Conservation (phyloP, 495 filamentous ascomycete genomes). For the Xanthoparmelia taractica region DNA sequence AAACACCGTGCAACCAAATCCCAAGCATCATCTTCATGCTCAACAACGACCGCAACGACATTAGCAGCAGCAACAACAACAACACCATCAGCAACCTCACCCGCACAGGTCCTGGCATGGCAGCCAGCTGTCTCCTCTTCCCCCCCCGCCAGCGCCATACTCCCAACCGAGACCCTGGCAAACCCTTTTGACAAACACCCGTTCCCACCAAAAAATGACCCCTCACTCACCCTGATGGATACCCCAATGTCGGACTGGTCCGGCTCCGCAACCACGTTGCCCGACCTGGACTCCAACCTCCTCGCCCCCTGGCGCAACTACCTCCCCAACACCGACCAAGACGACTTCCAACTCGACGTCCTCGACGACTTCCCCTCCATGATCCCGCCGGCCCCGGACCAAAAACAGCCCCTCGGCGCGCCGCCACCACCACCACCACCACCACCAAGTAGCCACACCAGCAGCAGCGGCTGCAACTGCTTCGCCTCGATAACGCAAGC, state of each 20-base stretch:
- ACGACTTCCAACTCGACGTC: too few relatives aligned
- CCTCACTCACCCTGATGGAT: background rate
- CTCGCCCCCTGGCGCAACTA: constrained; percentile 7
- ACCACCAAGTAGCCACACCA: too few relatives aligned
- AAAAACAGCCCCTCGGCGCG: too few relatives aligned
- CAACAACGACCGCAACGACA: background rate
- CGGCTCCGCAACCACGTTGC: background rate
- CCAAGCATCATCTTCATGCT: background rate
- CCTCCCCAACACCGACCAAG: constrained; percentile 4
- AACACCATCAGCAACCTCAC: background rate
- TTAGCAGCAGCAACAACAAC: too few relatives aligned
- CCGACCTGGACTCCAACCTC: constrained; percentile 4
- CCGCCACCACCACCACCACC: too few relatives aligned
- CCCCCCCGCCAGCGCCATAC: background rate
- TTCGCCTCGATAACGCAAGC: constrained; percentile 10
- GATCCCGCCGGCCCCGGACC: too few relatives aligned
- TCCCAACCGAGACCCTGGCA: background rate
- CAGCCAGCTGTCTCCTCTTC: background rate
- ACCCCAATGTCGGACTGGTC: background rate
- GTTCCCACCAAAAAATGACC: background rate
- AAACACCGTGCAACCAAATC: constrained; percentile 11
- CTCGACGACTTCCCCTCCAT: too few relatives aligned
- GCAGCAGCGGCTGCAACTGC: too few relatives aligned
- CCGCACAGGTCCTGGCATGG: background rate
- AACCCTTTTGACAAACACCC: background rate